Evolutionary conservation across 768 basidiomycete species (phyloP).

Genomic region (Cyclocybe cylindracea): DNA sequence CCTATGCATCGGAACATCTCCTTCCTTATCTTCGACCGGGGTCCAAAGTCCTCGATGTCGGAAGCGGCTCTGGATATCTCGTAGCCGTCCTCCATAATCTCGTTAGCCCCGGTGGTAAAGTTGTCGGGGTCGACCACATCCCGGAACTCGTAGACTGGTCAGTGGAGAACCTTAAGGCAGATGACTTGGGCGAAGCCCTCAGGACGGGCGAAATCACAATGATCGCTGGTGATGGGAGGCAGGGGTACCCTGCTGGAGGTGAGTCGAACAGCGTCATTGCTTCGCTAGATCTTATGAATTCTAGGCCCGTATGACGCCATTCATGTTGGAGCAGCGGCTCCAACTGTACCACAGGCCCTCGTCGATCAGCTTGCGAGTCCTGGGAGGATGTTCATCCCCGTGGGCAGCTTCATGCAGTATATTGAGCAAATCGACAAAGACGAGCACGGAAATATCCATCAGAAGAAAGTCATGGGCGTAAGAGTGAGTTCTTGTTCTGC

Average conservation of each 20-base stretch:
- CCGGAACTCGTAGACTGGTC: conserved; percentile 73
- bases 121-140: conserved; percentile 93
- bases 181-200: conserved; percentile 59
- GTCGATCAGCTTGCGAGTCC: conserved; percentile 77
- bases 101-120: conserved; percentile 54
- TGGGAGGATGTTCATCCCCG: conserved; percentile 91
- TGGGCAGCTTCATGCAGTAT: conserved; percentile 62
- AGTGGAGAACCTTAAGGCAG: conserved; percentile 62
- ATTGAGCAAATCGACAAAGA: conserved; percentile 85
- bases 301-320: conserved; percentile 78
- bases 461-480: conserved; percentile 78
- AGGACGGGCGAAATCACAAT: conserved; percentile 60
- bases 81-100: conserved; percentile 81
- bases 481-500: conserved; percentile 47
- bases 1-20: conserved; percentile 80
- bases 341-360: conserved; percentile 65
- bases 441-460: conserved; percentile 59
- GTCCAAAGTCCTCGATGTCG: conserved; percentile 83
- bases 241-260: conserved; percentile 49
- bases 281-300: background rate
- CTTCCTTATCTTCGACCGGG: conserved; percentile 71
- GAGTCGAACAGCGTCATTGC: background rate
- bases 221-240: conserved; percentile 76
- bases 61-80: conserved; percentile 87
- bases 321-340: conserved; percentile 93